Conservation (phyloP, 495 filamentous ascomycete species). For the Parachaetomium inaequale region DNA sequence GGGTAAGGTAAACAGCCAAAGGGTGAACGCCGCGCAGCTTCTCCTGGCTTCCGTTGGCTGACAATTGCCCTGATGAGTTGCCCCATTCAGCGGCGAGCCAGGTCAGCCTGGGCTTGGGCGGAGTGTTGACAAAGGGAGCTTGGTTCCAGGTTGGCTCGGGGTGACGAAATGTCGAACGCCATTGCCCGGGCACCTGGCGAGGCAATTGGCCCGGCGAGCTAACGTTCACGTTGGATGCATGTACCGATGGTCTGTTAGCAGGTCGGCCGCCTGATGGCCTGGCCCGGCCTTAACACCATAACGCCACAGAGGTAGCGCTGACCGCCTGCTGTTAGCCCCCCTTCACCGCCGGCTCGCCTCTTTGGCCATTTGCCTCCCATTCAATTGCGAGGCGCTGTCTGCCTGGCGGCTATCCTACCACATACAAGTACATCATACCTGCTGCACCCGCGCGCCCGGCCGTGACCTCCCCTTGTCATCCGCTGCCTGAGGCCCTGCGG, state of each 20-base stretch:
- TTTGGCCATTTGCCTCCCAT: slow-evolving; percentile 13
- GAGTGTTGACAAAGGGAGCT: slow-evolving; percentile 7
- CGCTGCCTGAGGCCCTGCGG: slow-evolving; percentile 15
- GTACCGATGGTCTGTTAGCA: slow-evolving; percentile 15
- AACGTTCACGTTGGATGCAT: too few species aligned
- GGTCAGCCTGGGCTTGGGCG: not conserved
- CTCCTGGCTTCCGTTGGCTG: not conserved
- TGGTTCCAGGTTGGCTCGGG: slow-evolving; percentile 2
- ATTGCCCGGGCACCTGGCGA: not conserved
- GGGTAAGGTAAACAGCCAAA: not conserved
- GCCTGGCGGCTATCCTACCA: slow-evolving; percentile 27
- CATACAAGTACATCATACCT: slow-evolving; percentile 28
- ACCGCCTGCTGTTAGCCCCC: slow-evolving; percentile 29
- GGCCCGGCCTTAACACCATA: slow-evolving; percentile 2
- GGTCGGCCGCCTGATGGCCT: slow-evolving; percentile 8
- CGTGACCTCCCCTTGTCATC: not conserved
- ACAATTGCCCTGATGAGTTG: not conserved
- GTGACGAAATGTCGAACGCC: slow-evolving; percentile 4
- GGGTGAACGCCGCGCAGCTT: not conserved
- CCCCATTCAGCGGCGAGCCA: not conserved
- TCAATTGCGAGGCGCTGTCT: slow-evolving; percentile 27
- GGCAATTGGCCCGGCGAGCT: slow-evolving; percentile 17
- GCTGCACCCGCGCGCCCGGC: not conserved
- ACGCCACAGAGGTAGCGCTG: slow-evolving; percentile 24
- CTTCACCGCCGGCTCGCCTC: slow-evolving; percentile 14